These are phyloP conservation scores for Acanthamoeba triangularis DNA, from an alignment of 208 protist genomes.

Conservation along the genomic window DNA sequence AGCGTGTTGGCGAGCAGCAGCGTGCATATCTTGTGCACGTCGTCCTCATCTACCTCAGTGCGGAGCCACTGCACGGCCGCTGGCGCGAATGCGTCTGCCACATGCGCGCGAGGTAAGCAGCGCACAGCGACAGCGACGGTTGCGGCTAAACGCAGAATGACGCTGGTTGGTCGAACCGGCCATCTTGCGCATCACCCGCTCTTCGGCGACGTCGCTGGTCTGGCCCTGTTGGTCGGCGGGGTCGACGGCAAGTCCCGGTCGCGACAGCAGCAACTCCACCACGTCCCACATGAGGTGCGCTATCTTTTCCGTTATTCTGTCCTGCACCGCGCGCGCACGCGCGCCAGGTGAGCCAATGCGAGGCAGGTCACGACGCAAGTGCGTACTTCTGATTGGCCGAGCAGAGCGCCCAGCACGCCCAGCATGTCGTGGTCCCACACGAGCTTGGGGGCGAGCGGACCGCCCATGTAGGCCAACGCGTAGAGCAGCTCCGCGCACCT, in stretches of 20 bases:
- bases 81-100: neutral
- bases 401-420: neutral
- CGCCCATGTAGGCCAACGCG: conserved; percentile 15
- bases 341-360: neutral
- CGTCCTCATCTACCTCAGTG: neutral
- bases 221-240: neutral
- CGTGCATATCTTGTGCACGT: neutral
- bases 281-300: conserved; percentile 10
- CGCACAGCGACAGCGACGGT: too few relatives aligned
- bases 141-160: too few relatives aligned
- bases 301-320: neutral
- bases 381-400: neutral
- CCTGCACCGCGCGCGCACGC: neutral
- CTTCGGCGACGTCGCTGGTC: neutral
- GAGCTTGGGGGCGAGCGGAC: neutral
- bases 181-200: neutral
- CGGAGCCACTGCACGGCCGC: neutral
- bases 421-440: conserved; percentile 14
- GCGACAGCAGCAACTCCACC: neutral
- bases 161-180: neutral
- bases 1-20: neutral
- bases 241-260: neutral
- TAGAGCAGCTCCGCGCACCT: neutral
- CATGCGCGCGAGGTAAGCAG: too few relatives aligned
- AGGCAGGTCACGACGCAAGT: too few relatives aligned